A percentile compares a stretch with the other conserved stretches of the same genome.
phyloP scores from a whole-genome alignment of 2,329 filamentous ascomycete genomes.

The Macroventuria anomochaeta region DNA sequence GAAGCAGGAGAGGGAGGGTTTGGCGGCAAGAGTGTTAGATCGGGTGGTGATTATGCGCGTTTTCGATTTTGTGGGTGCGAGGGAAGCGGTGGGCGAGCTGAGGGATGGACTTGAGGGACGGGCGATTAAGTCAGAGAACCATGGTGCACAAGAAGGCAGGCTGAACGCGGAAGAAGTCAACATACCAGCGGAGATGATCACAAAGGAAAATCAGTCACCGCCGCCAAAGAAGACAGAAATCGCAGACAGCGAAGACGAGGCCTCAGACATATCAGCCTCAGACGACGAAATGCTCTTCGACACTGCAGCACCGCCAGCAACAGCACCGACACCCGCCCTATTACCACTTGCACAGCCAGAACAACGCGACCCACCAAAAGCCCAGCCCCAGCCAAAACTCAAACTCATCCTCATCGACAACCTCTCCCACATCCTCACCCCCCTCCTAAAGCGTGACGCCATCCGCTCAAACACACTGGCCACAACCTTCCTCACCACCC shows the following conservation, averaged over 20 bases:
- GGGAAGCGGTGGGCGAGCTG: conserved; percentile 56
- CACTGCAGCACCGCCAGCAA: background rate
- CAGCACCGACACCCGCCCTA: background rate
- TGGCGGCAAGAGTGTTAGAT: conserved; percentile 44
- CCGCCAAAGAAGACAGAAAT: conserved; percentile 33
- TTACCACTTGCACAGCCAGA: background rate
- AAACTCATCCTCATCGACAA: conserved; percentile 48
- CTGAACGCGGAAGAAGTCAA: conserved; percentile 8
- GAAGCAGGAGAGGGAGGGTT: background rate
- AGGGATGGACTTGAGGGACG: conserved; percentile 42
- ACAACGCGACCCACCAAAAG: conserved; percentile 1
- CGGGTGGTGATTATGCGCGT: conserved; percentile 58
- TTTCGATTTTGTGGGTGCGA: conserved; percentile 58
- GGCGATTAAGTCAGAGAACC: background rate
- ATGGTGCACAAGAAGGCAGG: background rate
- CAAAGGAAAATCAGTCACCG: background rate
- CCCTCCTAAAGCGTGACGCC: conserved; percentile 48
- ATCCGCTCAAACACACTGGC: conserved; percentile 51
- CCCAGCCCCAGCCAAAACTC: background rate
- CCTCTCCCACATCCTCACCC: conserved; percentile 47
- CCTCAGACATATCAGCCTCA: conserved; percentile 23
- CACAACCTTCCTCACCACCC: conserved; percentile 50
- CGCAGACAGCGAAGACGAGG: conserved; percentile 48
- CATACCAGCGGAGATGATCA: background rate
- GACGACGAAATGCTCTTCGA: conserved; percentile 51